These are phyloP conservation scores for Colletotrichum cordylinicola DNA, from an alignment of 2,329 filamentous ascomycete genomes.

Conservation along the genomic window DNA sequence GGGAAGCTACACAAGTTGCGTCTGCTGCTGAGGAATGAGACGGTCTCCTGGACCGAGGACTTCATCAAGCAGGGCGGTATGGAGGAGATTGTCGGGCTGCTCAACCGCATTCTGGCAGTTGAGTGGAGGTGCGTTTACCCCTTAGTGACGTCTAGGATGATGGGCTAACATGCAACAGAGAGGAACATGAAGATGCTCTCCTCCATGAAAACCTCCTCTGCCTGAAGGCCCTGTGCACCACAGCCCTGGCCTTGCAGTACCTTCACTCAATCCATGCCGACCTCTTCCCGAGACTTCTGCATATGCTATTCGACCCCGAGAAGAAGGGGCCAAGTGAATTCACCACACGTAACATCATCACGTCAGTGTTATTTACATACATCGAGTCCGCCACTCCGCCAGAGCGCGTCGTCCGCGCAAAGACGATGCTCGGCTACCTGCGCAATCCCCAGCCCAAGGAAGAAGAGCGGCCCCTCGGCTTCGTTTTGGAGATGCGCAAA, in stretches of 20 bases:
- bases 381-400: slow-evolving; percentile 70
- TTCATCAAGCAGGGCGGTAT: slow-evolving; percentile 92
- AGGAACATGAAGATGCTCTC: slow-evolving; percentile 93
- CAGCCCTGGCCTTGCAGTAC: slow-evolving; percentile 82
- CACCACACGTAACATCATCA: slow-evolving; percentile 88
- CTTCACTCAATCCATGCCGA: slow-evolving; percentile 79
- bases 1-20: slow-evolving; percentile 93
- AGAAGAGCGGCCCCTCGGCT: slow-evolving; percentile 77
- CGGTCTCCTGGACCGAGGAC: slow-evolving; percentile 91
- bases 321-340: slow-evolving; percentile 98
- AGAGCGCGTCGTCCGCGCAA: slow-evolving; percentile 72
- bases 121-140: slow-evolving; percentile 83
- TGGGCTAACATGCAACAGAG: slow-evolving; percentile 57
- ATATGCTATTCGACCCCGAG: slow-evolving; percentile 95
- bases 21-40: slow-evolving; percentile 89
- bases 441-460: slow-evolving; percentile 80
- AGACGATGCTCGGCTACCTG: slow-evolving; percentile 78
- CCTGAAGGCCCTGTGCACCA: slow-evolving; percentile 93
- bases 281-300: slow-evolving; percentile 84
- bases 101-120: slow-evolving; percentile 92
- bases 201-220: slow-evolving; percentile 93
- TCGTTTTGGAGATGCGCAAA: slow-evolving; percentile 88
- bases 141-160: background rate
- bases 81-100: slow-evolving; percentile 84
- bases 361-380: slow-evolving; percentile 88